Percentiles rank a stretch among this genome's conserved stretches.
These are phyloP conservation scores for Stemphylium lycopersici DNA, from an alignment of 2,329 filamentous ascomycete species.

Conservation along the genomic window DNA sequence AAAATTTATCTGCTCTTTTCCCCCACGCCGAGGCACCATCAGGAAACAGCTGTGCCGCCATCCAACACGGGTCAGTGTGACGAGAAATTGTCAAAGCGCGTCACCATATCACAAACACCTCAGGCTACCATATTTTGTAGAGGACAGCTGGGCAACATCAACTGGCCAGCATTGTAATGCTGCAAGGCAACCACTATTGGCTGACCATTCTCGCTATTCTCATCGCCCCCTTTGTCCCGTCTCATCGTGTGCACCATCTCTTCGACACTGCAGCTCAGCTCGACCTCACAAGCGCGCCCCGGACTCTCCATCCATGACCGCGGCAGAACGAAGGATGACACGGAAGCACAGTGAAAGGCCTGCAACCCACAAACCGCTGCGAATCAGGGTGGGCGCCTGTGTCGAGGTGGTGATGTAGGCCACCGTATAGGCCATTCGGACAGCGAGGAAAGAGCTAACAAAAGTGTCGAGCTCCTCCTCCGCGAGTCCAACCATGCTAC, in stretches of 20 bases:
- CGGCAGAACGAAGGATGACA: constrained; percentile 30
- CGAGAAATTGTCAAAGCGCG: not conserved
- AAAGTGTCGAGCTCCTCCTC: constrained; percentile 46
- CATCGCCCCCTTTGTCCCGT: not conserved
- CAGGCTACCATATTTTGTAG: constrained; percentile 3
- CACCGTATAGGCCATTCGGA: constrained; percentile 46
- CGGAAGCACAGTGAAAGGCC: constrained; percentile 30
- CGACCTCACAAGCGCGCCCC: not conserved
- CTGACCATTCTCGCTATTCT: not conserved
- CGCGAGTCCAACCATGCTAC: constrained; percentile 49
- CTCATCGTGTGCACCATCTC: not conserved
- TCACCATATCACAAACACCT: not conserved
- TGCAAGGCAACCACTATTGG: not conserved
- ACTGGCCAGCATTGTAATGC: not conserved
- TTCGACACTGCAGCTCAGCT: not conserved
- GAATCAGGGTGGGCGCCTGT: constrained; percentile 23
- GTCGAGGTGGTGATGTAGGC: constrained; percentile 45
- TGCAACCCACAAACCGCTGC: constrained; percentile 30
- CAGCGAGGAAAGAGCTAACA: constrained; percentile 44
- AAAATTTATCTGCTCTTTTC: no score
- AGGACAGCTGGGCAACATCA: constrained; percentile 6
- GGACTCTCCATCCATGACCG: constrained; percentile 18
- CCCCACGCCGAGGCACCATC: no score
- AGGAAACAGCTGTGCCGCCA: no score
- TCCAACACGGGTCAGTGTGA: not conserved